Evolutionary conservation across 352 stramenopile genomes (phyloP), one percentile per base, ranked within the genome.

Genomic region (Pythium oligandrum): DNA sequence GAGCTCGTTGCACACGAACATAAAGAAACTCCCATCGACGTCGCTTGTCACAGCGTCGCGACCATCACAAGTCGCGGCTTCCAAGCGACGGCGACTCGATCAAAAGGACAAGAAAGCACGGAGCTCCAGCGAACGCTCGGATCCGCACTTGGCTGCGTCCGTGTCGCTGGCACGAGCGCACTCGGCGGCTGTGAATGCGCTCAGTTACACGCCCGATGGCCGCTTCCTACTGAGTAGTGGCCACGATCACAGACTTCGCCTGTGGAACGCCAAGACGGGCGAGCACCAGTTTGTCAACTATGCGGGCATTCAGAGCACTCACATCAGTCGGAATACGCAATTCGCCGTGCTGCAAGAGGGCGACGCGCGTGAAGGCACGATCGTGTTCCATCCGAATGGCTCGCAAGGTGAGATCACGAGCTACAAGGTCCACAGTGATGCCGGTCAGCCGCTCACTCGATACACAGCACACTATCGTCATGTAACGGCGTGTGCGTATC

Each of bases 241-340:
- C 0, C 66, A 71, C 39, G 78, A 91, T 59, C 52, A 76, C 40
- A 75, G 69, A n/a, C 60, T 91, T 11, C 55, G 78, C 3, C 66
- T 91, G n/a, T 91, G 81, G 81, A 66, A 87, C 50, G 61, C 68
- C 2, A 55, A 53, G 17, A 83, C 73, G 0, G 81, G 81, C 8
- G 73, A 75, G 26, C 72, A 91, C 60, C 51, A 80, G 44, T 91
- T 91, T 63, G 73, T 83, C 51, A 83, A 89, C 38, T 91, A 89
- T 57, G 61, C 78, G 48, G 59, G 64, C 4, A 57, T 79, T 0
- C 42, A 55, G 5, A 71, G 60, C 46, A 47, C 63, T 4, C 43
- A 74, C 35, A 65, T 70, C 33, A 39, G 65, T 6, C 69, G 72
- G 6, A 73, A 67, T 50, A 51, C 86, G 30, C 73, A 84, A 54